phyloP scores from a whole-genome alignment of 306 rosid species.

The Cucumis hystrix region DNA sequence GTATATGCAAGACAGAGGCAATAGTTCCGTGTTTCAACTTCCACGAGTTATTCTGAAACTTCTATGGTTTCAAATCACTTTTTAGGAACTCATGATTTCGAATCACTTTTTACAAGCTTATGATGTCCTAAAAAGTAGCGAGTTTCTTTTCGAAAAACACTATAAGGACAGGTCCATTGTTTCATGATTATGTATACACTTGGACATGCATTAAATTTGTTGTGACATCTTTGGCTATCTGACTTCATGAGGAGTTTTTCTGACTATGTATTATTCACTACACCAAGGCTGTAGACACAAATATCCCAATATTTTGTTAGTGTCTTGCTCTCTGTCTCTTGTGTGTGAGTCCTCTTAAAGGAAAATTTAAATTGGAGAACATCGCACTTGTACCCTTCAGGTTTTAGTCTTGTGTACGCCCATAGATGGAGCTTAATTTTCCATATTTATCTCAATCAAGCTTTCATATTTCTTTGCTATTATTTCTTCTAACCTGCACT shows the following conservation, averaged over 20 bases:
- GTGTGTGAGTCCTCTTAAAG: not conserved
- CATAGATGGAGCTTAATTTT: not conserved
- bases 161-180: not conserved
- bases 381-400: not conserved
- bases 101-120: not conserved
- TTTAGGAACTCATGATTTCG: not conserved
- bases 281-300: not conserved
- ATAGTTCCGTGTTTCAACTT: not conserved
- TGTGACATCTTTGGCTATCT: not conserved
- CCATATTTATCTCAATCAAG: not conserved
- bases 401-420: not conserved
- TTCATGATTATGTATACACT: not conserved
- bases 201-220: not conserved
- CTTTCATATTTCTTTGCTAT: conserved; percentile 4
- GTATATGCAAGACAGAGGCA: not conserved
- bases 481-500: not conserved
- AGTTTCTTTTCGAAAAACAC: not conserved
- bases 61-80: not conserved
- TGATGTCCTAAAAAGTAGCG: not conserved
- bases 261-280: not conserved
- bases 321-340: not conserved
- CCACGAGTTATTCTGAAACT: not conserved
- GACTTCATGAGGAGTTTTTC: not conserved
- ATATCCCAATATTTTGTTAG: too few species aligned
- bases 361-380: not conserved